Evolutionary conservation across 805 yeast species (phyloP).

Genomic region (Metschnikowia baotianmanensis): DNA sequence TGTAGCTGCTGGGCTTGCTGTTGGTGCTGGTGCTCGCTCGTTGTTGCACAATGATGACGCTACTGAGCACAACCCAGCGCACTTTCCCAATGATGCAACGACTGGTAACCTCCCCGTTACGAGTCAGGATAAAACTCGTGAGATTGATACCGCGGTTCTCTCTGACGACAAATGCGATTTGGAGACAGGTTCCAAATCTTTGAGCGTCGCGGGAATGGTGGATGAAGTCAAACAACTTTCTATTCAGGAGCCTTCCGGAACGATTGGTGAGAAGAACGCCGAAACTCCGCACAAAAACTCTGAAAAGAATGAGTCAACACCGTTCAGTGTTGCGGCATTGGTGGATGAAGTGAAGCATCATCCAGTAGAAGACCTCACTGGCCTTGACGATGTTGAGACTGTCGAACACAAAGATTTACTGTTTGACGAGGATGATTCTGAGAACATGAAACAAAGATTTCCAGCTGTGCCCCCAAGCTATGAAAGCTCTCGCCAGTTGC

Average conservation of each 20-base stretch:
- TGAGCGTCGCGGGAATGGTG: slow-evolving; percentile 6
- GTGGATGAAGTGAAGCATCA: slow-evolving; percentile 27
- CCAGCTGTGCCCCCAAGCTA: slow-evolving; percentile 34
- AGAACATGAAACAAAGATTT: slow-evolving; percentile 24
- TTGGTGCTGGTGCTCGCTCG: slow-evolving; percentile 6
- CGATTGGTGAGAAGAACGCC: too few species aligned
- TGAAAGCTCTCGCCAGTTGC: slow-evolving; percentile 3
- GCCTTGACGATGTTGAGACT: slow-evolving; percentile 21
- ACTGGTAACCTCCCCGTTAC: too few species aligned
- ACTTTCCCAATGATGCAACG: too few species aligned
- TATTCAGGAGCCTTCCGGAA: slow-evolving; percentile 30
- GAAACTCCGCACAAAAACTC: too few species aligned
- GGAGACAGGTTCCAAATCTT: background rate
- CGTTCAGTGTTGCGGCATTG: slow-evolving; percentile 2
- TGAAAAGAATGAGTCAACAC: too few species aligned
- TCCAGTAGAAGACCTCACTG: slow-evolving; percentile 30
- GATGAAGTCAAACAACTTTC: slow-evolving; percentile 30
- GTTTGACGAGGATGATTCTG: slow-evolving; percentile 4
- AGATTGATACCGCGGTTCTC: too few species aligned
- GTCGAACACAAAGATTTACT: slow-evolving; percentile 6
- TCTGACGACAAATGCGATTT: slow-evolving; percentile 1
- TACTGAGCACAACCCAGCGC: background rate
- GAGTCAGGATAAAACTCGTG: too few species aligned
- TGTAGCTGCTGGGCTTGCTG: slow-evolving; percentile 9
- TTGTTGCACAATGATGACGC: background rate